Evolutionary conservation across 306 rosid genomes (phyloP), one percentile per base, ranked within the genome.

Genomic region (Quercus dentata): DNA sequence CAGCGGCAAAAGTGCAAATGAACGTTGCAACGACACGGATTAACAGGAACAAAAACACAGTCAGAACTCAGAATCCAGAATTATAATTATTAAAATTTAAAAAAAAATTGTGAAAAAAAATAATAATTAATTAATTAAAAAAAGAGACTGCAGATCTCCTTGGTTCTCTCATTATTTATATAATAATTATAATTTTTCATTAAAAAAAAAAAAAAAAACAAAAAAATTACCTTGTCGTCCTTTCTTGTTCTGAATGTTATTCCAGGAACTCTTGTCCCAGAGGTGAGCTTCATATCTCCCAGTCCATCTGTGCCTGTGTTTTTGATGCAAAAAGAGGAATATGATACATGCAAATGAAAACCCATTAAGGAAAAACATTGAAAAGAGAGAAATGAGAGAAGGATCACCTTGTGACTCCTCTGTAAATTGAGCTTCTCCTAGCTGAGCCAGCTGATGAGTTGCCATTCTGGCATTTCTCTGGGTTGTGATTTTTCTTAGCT

Each of bases 261-360:
- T 96, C 99, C 98, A 93, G 4, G 91, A 89, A 68, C 81, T 88
- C 88, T 96, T 96, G 73, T 96, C 99, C 99, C 99, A 96, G 15
- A 95, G 90, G 69, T 95, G 98, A 76, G 99, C 99, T 87, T 95
- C 99, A 81, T 84, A 96, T 81, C 98, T 88, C 25, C 99, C 99
- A 5, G 99, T 96, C 99, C 98, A 93, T 75, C 98, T 85, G 82
- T 96, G 99, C 89, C 99, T 95, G 56, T 71, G 46, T 41, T 78
- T 12, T 75, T 68, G 73, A 81, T 62, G 30, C 65, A 4, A 49
- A 70, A 23, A 12, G 15, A n/a, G 8, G 15, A 85, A 76, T 67
- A 64, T 77, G 63, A 11, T 10, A 79, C 97, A 90, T 90, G 94
- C 94, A 93, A 86, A 74, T 73, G 68, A 65, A 88, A 78, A 64